A percentile compares a stretch with the other conserved stretches of the same genome.
Evolutionary conservation across 805 yeast species (phyloP).

Genomic region (Candida suzukii): DNA sequence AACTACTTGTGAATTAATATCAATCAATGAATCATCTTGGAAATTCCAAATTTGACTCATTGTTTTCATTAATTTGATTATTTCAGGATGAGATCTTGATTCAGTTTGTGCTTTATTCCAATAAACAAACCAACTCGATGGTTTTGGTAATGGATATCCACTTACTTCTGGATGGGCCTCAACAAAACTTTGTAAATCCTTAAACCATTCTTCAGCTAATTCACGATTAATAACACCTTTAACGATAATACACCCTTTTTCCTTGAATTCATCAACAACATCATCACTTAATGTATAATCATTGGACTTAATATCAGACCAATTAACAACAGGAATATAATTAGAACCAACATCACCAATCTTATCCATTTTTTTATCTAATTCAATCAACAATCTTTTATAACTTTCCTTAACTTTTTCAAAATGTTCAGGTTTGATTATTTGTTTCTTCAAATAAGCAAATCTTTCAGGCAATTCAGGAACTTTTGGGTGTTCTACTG

Average conservation of each 20-base stretch:
- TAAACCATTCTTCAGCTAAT: slow-evolving; percentile 17
- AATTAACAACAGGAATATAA: slow-evolving; percentile 19
- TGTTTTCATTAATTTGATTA: slow-evolving; percentile 19
- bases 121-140: slow-evolving; percentile 25
- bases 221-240: slow-evolving; percentile 23
- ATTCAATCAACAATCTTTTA: not conserved
- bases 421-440: slow-evolving; percentile 21
- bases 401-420: slow-evolving; percentile 4
- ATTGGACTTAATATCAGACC: slow-evolving; percentile 12
- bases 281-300: slow-evolving; percentile 3
- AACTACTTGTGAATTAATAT: slow-evolving; percentile 25
- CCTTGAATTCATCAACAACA: slow-evolving; percentile 5
- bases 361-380: not conserved
- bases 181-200: slow-evolving; percentile 15
- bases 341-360: slow-evolving; percentile 16
- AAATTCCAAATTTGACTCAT: slow-evolving; percentile 9
- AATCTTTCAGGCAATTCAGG: slow-evolving; percentile 5
- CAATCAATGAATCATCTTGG: slow-evolving; percentile 18
- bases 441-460: slow-evolving; percentile 8
- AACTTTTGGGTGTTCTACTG: slow-evolving; percentile 1
- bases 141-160: slow-evolving; percentile 19
- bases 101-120: slow-evolving; percentile 33
- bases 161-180: slow-evolving; percentile 22
- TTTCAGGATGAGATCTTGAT: slow-evolving; percentile 32
- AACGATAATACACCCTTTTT: slow-evolving; percentile 24